Evolutionary conservation across 495 filamentous ascomycete genomes (phyloP), one percentile per base, ranked within the genome.

Genomic region (Neurospora tetrasperma): DNA sequence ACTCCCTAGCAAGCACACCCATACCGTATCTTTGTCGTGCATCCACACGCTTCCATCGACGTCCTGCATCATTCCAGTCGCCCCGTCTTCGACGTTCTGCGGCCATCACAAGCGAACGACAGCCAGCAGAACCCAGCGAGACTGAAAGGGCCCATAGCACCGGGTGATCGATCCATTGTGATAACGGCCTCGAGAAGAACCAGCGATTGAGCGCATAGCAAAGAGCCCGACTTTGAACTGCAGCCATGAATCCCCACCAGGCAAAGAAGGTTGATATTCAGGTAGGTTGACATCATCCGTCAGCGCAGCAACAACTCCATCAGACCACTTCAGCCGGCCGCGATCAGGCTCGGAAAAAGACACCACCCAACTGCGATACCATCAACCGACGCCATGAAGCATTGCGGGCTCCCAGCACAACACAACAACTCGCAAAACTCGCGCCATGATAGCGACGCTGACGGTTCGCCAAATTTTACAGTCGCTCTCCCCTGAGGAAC

Each of bases 221-320:
- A 35, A 66, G 54, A 35, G 11, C 54, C 27, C 54, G 31, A 66
- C 23, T 66, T 62, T 14, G 23, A 44, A 39, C 70, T 69, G 75
- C 78, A 82, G 88, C 71, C 76, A 96, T 99, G 93, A 97, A 97
- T 83, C 96, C 96, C 74, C 92, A 94, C 80, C 93, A 97, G 85
- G 91, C 93, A 85, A 97, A 97, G 86, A 98, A 99, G 86, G 85
- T 98, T 74, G 95, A 99, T 83, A 88, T 97, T 83, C 94, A 87
- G 85, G 96, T 98, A 80, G 86, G 93, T 87, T 74, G 75, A 43
- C 69, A 72, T 31, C 54, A 40, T 75, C 69, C 39, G 48, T 48
- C 20, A 42, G 39, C 31, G 70, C 35, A 71, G 70, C 23, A 72
- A 35, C 75, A 68, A 78, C 69, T 9, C 18, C 35, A 54, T 74